A percentile compares a stretch with the other conserved stretches of the same genome.
These are phyloP conservation scores for Boletus fagicola DNA, from an alignment of 768 basidiomycete genomes.

Conservation along the genomic window DNA sequence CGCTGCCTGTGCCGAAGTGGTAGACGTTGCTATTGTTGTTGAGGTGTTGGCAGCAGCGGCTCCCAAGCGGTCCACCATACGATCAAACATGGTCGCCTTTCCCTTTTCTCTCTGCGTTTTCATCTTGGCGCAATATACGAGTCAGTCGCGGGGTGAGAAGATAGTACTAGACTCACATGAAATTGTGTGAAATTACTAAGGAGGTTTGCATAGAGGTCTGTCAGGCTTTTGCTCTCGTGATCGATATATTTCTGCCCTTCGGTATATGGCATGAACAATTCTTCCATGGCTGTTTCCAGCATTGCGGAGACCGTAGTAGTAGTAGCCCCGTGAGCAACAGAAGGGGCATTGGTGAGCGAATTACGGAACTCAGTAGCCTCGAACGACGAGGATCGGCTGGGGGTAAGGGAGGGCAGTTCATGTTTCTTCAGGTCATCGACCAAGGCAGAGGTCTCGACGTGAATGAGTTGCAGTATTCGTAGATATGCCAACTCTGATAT, in stretches of 20 bases:
- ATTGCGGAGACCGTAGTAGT: slow-evolving; percentile 64
- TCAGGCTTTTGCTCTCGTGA: slow-evolving; percentile 81
- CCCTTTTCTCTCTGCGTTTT: slow-evolving; percentile 54
- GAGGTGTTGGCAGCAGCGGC: slow-evolving; percentile 69
- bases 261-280: slow-evolving; percentile 90
- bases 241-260: slow-evolving; percentile 93
- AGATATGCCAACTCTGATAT: slow-evolving; percentile 90
- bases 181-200: slow-evolving; percentile 78
- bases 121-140: slow-evolving; percentile 38
- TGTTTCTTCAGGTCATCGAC: slow-evolving; percentile 92
- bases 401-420: slow-evolving; percentile 69
- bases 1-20: slow-evolving; percentile 80
- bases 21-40: slow-evolving; percentile 53
- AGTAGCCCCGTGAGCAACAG: slow-evolving; percentile 42
- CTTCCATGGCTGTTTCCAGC: slow-evolving; percentile 96
- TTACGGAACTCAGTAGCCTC: slow-evolving; percentile 62
- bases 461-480: slow-evolving; percentile 85
- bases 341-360: slow-evolving; percentile 43
- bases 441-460: slow-evolving; percentile 70
- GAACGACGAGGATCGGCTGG: slow-evolving; percentile 55
- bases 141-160: slow-evolving; percentile 6
- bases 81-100: slow-evolving; percentile 82
- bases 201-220: slow-evolving; percentile 71
- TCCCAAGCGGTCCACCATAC: slow-evolving; percentile 83
- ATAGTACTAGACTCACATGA: slow-evolving; percentile 55